Conservation (phyloP, 1,284 basidiomycete genomes). For the Cryptococcus jaspeensis region DNA sequence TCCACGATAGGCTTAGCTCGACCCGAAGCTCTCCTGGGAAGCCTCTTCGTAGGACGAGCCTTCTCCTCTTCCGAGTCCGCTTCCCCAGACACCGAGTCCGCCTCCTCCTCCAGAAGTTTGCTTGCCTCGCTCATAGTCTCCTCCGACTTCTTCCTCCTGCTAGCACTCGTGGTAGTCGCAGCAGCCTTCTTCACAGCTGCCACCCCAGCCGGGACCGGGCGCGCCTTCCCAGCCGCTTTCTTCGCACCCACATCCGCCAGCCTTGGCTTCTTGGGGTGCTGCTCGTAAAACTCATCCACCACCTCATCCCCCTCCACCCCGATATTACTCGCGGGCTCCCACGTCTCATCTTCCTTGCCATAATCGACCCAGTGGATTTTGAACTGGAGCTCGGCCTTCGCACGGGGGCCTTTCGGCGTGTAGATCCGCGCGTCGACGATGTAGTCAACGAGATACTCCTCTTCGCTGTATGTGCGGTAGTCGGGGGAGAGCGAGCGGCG, state of each 20-base stretch:
- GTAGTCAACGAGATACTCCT: conserved; percentile 44
- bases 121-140: not conserved
- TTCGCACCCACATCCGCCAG: not conserved
- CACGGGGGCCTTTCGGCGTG: conserved; percentile 9
- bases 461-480: conserved; percentile 22
- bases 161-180: too few relatives aligned
- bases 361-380: conserved; percentile 45
- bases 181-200: not conserved
- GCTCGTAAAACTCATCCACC: conserved; percentile 33
- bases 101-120: not conserved
- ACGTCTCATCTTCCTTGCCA: conserved; percentile 28
- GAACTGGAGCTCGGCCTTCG: conserved; percentile 31
- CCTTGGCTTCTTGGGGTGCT: conserved; percentile 30
- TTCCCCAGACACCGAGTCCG: not conserved
- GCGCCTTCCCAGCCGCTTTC: not conserved
- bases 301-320: conserved; percentile 47
- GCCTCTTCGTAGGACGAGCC: not conserved
- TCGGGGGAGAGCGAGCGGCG: conserved; percentile 1
- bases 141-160: not conserved
- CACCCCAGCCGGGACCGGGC: not conserved
- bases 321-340: conserved; percentile 39
- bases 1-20: not conserved
- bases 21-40: not conserved
- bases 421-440: conserved; percentile 39
- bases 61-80: conserved; percentile 4